Percentiles rank a stretch among this genome's conserved stretches.
These are phyloP conservation scores for Phytophthora chlamydospora DNA, from an alignment of 352 stramenopile genomes.

Conservation along the genomic window DNA sequence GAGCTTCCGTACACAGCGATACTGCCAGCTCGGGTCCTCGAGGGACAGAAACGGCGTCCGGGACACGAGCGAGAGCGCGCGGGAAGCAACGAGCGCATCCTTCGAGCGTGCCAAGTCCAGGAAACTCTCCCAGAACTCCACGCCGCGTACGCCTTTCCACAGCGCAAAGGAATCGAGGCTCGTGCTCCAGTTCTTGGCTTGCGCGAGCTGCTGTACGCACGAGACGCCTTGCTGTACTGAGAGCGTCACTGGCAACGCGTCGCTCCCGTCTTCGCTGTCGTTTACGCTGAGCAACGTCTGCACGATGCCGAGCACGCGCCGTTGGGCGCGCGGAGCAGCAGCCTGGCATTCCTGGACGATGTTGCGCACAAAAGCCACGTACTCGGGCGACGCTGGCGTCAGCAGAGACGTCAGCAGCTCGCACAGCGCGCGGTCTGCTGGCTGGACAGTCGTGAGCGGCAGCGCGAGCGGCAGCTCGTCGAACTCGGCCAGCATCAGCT, in stretches of 20 bases:
- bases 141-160: slow-evolving; percentile 57
- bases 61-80: slow-evolving; percentile 56
- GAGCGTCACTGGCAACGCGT: slow-evolving; percentile 32
- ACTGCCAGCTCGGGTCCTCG: slow-evolving; percentile 79
- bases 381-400: slow-evolving; percentile 47
- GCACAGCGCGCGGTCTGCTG: slow-evolving; percentile 40
- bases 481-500: slow-evolving; percentile 53
- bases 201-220: slow-evolving; percentile 41
- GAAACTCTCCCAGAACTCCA: slow-evolving; percentile 69
- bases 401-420: slow-evolving; percentile 53
- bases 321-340: slow-evolving; percentile 31
- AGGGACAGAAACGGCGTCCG: slow-evolving; percentile 68
- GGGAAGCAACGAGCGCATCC: slow-evolving; percentile 43
- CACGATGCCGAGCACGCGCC: slow-evolving; percentile 48
- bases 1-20: slow-evolving; percentile 70
- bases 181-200: slow-evolving; percentile 36
- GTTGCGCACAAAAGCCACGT: slow-evolving; percentile 51
- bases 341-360: slow-evolving; percentile 43
- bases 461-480: slow-evolving; percentile 25
- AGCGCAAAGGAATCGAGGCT: slow-evolving; percentile 45
- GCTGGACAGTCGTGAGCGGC: slow-evolving; percentile 14
- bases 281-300: slow-evolving; percentile 46
- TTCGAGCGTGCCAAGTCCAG: slow-evolving; percentile 58
- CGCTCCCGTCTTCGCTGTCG: slow-evolving; percentile 20
- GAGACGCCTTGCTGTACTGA: slow-evolving; percentile 10